These are phyloP conservation scores for Dipteronia dyeriana DNA, from an alignment of 345 rosid genomes.

Conservation along the genomic window DNA sequence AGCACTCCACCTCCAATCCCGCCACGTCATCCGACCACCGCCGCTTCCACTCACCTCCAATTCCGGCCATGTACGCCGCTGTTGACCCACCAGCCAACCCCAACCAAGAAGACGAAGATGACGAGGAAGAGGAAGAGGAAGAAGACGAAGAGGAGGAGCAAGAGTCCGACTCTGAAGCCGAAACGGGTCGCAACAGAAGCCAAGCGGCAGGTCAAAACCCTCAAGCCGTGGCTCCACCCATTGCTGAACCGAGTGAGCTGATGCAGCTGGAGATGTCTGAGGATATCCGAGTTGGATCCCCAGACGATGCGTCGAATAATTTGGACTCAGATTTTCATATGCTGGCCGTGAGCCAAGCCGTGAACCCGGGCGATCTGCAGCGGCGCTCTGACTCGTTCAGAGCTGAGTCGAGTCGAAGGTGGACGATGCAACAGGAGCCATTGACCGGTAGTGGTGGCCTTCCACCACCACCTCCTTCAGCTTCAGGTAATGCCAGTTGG, in stretches of 20 bases:
- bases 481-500: slow-evolving; percentile 24
- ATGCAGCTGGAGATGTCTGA: slow-evolving; percentile 83
- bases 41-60: slow-evolving; percentile 39
- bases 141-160: slow-evolving; percentile 40
- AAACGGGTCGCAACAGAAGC: slow-evolving; percentile 36
- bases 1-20: slow-evolving; percentile 77
- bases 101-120: slow-evolving; percentile 37
- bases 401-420: slow-evolving; percentile 52
- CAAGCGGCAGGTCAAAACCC: slow-evolving; percentile 21
- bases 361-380: slow-evolving; percentile 30
- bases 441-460: slow-evolving; percentile 7
- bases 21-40: slow-evolving; percentile 52
- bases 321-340: slow-evolving; percentile 58
- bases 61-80: slow-evolving; percentile 33
- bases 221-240: slow-evolving; percentile 14
- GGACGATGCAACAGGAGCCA: slow-evolving; percentile 48
- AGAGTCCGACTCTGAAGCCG: slow-evolving; percentile 42
- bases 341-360: slow-evolving; percentile 30
- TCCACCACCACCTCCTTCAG: slow-evolving; percentile 41
- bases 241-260: slow-evolving; percentile 61
- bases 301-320: slow-evolving; percentile 72
- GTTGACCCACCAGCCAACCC: slow-evolving; percentile 27
- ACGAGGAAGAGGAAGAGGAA: slow-evolving; percentile 39
- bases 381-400: slow-evolving; percentile 39
- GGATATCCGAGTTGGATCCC: slow-evolving; percentile 78